These are phyloP conservation scores for Sanguinoderma infundibulare DNA, from an alignment of 1,284 basidiomycete genomes.

Conservation along the genomic window DNA sequence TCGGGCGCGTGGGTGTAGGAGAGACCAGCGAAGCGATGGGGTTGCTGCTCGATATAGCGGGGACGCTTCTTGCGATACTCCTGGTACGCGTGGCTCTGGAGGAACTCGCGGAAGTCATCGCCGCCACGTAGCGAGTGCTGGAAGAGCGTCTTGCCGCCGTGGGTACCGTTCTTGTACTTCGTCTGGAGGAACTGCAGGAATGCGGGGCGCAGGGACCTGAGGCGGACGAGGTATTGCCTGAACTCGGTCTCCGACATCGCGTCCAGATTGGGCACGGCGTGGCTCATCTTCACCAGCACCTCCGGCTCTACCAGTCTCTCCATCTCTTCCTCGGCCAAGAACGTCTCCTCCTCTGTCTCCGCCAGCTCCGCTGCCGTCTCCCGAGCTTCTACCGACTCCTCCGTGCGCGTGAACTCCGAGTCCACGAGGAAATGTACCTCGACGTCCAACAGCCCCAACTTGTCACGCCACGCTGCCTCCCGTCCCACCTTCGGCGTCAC, in stretches of 20 bases:
- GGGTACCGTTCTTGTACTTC: conserved; percentile 22
- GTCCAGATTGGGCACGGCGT: conserved; percentile 34
- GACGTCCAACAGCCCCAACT: conserved; percentile 39
- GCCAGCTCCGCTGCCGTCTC: conserved; percentile 21
- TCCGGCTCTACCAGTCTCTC: conserved; percentile 21
- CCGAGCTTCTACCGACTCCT: conserved; percentile 11
- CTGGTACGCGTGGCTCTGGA: conserved; percentile 30
- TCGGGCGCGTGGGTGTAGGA: conserved; percentile 56
- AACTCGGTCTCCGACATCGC: conserved; percentile 53
- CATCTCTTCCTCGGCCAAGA: background rate
- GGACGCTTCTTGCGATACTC: conserved; percentile 33
- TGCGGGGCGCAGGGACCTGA: conserved; percentile 57
- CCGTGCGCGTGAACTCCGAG: conserved; percentile 47
- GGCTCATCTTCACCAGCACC: conserved; percentile 39
- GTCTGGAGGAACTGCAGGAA: conserved; percentile 54
- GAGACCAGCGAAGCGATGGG: conserved; percentile 67
- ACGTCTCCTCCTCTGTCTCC: conserved; percentile 14
- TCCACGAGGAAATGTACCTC: conserved; percentile 48
- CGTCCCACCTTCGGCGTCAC: conserved; percentile 39
- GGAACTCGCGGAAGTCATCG: conserved; percentile 35
- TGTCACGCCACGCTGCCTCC: background rate
- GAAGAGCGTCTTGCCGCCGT: conserved; percentile 37
- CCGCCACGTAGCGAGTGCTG: conserved; percentile 27
- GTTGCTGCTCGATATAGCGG: conserved; percentile 60
- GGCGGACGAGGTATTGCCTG: conserved; percentile 55